Base-by-base conservation (phyloP, 768 basidiomycete species). In the Suillus americanus region DNA sequence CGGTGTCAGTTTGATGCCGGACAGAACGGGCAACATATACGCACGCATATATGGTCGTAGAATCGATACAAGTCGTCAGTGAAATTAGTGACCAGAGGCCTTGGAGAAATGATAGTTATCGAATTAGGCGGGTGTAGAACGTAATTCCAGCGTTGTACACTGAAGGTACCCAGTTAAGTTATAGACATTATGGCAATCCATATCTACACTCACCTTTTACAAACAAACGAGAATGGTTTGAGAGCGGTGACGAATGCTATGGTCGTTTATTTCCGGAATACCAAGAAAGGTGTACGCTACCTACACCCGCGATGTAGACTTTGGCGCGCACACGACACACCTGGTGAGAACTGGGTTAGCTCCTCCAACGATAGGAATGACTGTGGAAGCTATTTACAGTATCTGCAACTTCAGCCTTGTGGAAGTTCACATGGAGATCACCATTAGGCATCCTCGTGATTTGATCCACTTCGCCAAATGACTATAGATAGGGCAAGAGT, bases 241-340 rank as follows among this genome's bases (percentile, higher is more conserved):
- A 33, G 20, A 48, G 41, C 59, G n/a, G 8, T 48, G 13, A 37
- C 50, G 2, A 45, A 30, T 25, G 59, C 25, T 73, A 76, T 61
- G 69, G 76, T 63, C 78, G 79, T 65, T 73, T 78, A 70, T 82
- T 83, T 64, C 89, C 88, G 13, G 84, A 80, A 64, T 79, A 84
- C 90, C 91, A 92, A 41, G 91, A 92, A 62, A 93, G 78, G 68
- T 87, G 82, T 38, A 92, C 91, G 73, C 90, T 91, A 66, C 91
- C 91, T 10, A 89, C 91, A 55, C 89, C 89, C 45, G 83, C 76
- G 64, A 93, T 92, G 70, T 83, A 80, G 2, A 93, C 91, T 71
- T 84, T 85, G 60, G 91, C 91, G 67, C 89, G 87, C 64, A 93
- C 75, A 46, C 91, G 89, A 71, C 91, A 93, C 3, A 92, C 90